Base-by-base conservation (phyloP, 169 alveolate species). In the Cyclospora cayetanensis region DNA sequence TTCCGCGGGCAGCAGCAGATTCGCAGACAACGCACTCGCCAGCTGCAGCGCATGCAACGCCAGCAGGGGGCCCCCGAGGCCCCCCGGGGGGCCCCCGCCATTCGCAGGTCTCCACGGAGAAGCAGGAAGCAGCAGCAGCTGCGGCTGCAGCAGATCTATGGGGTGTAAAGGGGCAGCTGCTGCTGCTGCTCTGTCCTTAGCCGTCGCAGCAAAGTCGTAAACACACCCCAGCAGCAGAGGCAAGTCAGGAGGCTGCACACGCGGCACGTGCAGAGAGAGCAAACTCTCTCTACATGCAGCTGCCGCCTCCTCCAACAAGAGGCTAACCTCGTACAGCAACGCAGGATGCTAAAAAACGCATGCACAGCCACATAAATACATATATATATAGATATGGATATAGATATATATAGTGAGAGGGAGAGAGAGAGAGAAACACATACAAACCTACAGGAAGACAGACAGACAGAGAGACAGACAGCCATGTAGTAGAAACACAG, bases 301-400 rank as follows among this genome's bases (percentile, higher is more conserved):
- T 7, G 92, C 92, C 12, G 92, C 83, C 42, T 86, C 92, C 84
- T 76, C 46, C 20, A 86, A 72, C 31, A 86, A 27, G 35, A 29
- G 29, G 74, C 92, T 86, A 31, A 86, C 72, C 46, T 86, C 84
- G 37, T 86, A 76, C 68, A 86, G 29, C 39, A 86, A 52, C 34
- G 85, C 92, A 18, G 92, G 92, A 86, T 86, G 92, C 92, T 86
- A 85, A 83, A 52, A n/a, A n/a, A n/a, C n/a, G n/a, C n/a, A n/a
- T n/a, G 29, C 18, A 15, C 60, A 50, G 25, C 60, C 60, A 9
- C 60, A 9, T 11, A 9, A n/a, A n/a, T n/a, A n/a, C n/a, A n/a
- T n/a, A n/a, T n/a, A n/a, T n/a, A n/a, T n/a, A n/a, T n/a, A n/a
- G n/a, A n/a, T n/a, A n/a, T n/a, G n/a, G n/a, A n/a, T n/a, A n/a